Evolutionary conservation across 768 basidiomycete species (phyloP).

Genomic region (Strobilomyces echinocephalus): DNA sequence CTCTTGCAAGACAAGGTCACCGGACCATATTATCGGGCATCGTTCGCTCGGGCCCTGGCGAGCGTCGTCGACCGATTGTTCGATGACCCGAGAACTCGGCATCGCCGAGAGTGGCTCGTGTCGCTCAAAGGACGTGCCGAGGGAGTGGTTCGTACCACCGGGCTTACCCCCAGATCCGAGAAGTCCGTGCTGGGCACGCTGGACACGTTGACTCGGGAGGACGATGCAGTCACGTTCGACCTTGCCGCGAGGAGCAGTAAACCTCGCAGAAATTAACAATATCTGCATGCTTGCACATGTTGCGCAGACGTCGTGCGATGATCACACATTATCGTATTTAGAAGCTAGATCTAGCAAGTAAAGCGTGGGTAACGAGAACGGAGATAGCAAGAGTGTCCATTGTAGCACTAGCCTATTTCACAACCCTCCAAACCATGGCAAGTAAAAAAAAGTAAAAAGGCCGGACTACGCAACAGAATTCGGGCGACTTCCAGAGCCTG

Average conservation of each 20-base stretch:
- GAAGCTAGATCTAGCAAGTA: constrained; percentile 11
- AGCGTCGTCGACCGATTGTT: constrained; percentile 37
- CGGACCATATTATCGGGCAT: constrained; percentile 39
- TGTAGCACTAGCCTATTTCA: not conserved
- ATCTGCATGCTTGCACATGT: constrained; percentile 7
- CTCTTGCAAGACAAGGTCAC: constrained; percentile 28
- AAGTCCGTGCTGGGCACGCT: constrained; percentile 25
- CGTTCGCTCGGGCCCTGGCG: constrained; percentile 44
- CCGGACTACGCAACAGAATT: constrained; percentile 36
- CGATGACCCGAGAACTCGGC: constrained; percentile 16
- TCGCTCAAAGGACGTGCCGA: constrained; percentile 19
- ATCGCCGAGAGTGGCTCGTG: constrained; percentile 16
- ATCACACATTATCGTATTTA: not conserved
- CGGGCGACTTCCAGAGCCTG: constrained; percentile 35
- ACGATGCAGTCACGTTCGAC: constrained; percentile 27
- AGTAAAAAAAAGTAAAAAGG: not conserved
- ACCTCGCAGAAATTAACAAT: constrained; percentile 20
- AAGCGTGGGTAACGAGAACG: not conserved
- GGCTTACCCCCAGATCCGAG: constrained; percentile 15
- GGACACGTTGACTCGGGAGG: constrained; percentile 22
- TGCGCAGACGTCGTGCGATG: not conserved
- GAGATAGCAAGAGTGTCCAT: constrained; percentile 6
- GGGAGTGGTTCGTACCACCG: constrained; percentile 11
- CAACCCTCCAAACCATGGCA: constrained; percentile 1
- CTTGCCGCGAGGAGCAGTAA: constrained; percentile 27